Evolutionary conservation across 2,329 filamentous ascomycete species (phyloP), one percentile per base, ranked within the genome.

Genomic region (Microsporum canis): DNA sequence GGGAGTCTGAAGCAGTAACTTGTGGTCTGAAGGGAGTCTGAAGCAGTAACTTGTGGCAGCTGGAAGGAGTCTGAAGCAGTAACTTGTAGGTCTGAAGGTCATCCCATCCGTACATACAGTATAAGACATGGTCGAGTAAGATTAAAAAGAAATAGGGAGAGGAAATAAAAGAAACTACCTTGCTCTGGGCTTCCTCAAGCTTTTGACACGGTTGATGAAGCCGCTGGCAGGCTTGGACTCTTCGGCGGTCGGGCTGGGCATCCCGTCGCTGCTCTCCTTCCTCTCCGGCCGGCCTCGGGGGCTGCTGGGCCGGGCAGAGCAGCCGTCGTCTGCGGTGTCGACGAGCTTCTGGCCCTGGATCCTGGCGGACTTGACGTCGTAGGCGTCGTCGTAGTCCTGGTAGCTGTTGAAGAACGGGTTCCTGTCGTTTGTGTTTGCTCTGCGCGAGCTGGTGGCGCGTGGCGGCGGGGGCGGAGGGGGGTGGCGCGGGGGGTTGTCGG

Each of bases 371-470:
- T 88, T 88, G 70, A 76, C 83, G 57, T 86, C 83, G 68, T 85
- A 86, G 10, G 82, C 84, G 57, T 80, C 78, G 65, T 87, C 83
- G 66, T 88, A 95, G 65, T 96, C 90, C 58, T 84, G 81, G 45
- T 58, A 12, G 12, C n/a, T 39, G 38, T 10, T 39, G 72, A 91
- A 91, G 77, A 95, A 96, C 0, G 90, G 89, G 71, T 92, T 95
- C 62, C 78, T 77, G 62, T 84, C 82, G 64, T 78, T 74, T 10
- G 69, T 70, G 31, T 70, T 72, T 6, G 71, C 68, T 27, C 71
- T 66, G 3, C 71, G 71, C 56, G 72, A 66, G 51, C 70, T 73
- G 14, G 6, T 68, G 63, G 31, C 72, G 64, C 33, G 73, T 70
- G 60, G 69, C 69, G 29, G 67, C 47, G 47, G 47, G 6, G 47